A percentile compares a stretch with the other conserved stretches of the same genome.
These are phyloP conservation scores for Cucurbita pepo DNA, from an alignment of 306 rosid genomes.

Conservation along the genomic window DNA sequence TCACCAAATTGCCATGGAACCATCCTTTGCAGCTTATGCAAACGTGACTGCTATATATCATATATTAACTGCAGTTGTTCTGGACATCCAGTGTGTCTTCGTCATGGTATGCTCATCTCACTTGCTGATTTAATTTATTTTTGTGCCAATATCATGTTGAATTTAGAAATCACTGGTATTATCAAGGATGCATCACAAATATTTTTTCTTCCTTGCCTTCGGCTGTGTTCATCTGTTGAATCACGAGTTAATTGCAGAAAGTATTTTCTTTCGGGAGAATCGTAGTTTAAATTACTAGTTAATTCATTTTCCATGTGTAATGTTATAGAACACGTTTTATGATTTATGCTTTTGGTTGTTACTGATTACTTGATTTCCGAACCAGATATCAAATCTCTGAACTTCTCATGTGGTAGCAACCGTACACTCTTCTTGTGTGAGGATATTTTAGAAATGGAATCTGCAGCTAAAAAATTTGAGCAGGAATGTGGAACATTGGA, in stretches of 20 bases:
- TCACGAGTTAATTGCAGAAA: not conserved
- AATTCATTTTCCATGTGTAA: not conserved
- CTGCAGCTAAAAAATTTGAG: conserved; percentile 71
- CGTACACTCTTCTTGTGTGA: conserved; percentile 49
- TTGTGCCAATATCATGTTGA: not conserved
- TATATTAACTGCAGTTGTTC: conserved; percentile 67
- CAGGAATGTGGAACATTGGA: conserved; percentile 35
- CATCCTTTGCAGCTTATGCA: conserved; percentile 78
- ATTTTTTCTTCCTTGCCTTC: not conserved
- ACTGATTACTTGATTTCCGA: not conserved
- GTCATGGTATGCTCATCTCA: conserved; percentile 54
- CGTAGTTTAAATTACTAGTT: not conserved
- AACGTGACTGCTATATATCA: conserved; percentile 75
- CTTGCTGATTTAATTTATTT: not conserved
- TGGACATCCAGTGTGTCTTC: conserved; percentile 78
- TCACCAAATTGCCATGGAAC: conserved; percentile 52
- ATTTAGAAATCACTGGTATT: not conserved
- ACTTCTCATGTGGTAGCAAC: conserved; percentile 54
- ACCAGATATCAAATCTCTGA: conserved; percentile 54
- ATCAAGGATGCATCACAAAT: not conserved
- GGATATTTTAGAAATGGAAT: conserved; percentile 70
- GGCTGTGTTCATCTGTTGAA: not conserved
- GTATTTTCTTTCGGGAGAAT: not conserved
- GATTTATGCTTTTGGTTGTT: not conserved
- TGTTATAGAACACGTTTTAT: not conserved